Evolutionary conservation across 1,284 basidiomycete species (phyloP), one percentile per base, ranked within the genome.

Genomic region (Ustilago lituana): DNA sequence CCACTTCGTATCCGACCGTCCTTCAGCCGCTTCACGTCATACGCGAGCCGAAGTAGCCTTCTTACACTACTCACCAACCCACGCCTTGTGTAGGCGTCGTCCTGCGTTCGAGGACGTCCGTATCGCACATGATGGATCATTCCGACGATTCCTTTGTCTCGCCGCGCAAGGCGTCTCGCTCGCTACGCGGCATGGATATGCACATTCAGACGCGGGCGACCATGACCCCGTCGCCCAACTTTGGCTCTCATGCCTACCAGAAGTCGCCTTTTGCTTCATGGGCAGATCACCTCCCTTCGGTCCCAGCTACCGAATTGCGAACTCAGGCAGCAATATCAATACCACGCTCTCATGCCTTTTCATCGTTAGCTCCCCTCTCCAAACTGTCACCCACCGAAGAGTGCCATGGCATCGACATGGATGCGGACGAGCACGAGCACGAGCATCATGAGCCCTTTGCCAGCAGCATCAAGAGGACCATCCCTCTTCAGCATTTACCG

Each of bases 211-310:
- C 70, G 14, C 57, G 70, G 15, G 38, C 59, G 19, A 61, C 59
- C 62, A 75, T 75, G 73, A 75, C 73, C 24, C 73, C 73, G 20
- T 70, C 73, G n/a, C 62, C 66, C 23, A 68, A 41, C 53, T 64
- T 75, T 35, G 62, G 65, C 53, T 48, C 68, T 7, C 46, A 52
- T 23, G 51, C 58, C 37, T 62, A 51, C 36, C 56, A 65, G 24
- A 67, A 74, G 29, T 67, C 72, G 35, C 72, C 72, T 10, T 74
- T 74, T 27, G 60, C 54, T 8, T 52, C 44, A 5, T 50, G 52
- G 47, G 54, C 53, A 37, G 27, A 69, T 15, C 55, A 63, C 12
- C 50, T 60, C 22, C 57, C 65, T 9, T 14, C 48, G 0, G 46
- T 49, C 4, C 66, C 70, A 14, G 55, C 67, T 14, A 72, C 68